Percentiles rank a stretch among this genome's conserved stretches.
Evolutionary conservation across 2,329 filamentous ascomycete genomes (phyloP).

Genomic region (Fusarium sp.): DNA sequence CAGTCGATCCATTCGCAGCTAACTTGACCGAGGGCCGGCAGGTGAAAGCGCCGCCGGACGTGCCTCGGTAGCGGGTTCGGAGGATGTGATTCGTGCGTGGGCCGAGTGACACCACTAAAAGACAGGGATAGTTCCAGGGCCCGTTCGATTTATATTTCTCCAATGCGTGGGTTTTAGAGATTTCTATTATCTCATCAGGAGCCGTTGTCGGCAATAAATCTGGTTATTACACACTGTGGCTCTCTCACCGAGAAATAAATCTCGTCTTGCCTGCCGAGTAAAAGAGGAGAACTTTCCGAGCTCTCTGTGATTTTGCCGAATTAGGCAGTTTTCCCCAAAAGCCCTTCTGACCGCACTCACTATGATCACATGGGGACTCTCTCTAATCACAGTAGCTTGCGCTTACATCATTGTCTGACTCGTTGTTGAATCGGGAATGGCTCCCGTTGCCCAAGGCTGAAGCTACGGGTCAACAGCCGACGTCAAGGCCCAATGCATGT

Average conservation of each 20-base stretch:
- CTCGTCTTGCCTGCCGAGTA: background rate
- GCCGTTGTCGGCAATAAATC: background rate
- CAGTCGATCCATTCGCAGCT: conserved; percentile 18
- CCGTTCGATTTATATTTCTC: conserved; percentile 1
- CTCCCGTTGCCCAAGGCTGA: conserved; percentile 1
- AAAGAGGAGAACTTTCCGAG: background rate
- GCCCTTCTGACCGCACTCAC: background rate
- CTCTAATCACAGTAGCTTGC: background rate
- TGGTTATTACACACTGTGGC: background rate
- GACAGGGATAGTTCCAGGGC: background rate
- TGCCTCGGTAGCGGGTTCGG: conserved; percentile 40
- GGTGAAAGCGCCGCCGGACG: conserved; percentile 28
- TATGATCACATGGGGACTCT: background rate
- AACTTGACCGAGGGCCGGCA: conserved; percentile 40
- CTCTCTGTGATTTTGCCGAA: conserved; percentile 1
- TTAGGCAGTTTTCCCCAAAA: conserved; percentile 9
- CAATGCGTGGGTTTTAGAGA: background rate
- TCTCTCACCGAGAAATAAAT: background rate
- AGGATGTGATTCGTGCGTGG: conserved; percentile 38
- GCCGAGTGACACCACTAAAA: conserved; percentile 7
- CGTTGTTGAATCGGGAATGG: conserved; percentile 4
- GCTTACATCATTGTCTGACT: background rate
- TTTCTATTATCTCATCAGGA: background rate
- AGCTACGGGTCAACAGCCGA: conserved; percentile 9
- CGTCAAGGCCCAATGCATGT: background rate